These are phyloP conservation scores for Oidium heveae DNA, from an alignment of 2,329 filamentous ascomycete genomes.

Conservation along the genomic window DNA sequence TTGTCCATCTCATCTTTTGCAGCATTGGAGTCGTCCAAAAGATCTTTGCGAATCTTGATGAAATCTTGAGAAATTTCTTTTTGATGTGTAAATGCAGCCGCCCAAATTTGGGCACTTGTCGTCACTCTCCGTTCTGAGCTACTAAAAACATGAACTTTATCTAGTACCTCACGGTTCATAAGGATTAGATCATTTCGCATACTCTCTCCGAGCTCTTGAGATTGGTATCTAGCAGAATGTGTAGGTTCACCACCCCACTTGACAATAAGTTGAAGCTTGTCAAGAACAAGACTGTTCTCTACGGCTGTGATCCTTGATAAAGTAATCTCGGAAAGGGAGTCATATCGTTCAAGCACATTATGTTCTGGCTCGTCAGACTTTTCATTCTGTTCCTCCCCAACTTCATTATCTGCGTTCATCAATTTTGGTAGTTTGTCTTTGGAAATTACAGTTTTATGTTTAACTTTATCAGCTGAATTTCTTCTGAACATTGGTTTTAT, in stretches of 20 bases:
- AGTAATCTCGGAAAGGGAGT: slow-evolving; percentile 72
- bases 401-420: slow-evolving; percentile 1
- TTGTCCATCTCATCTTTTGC: slow-evolving; percentile 99
- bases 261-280: slow-evolving; percentile 91
- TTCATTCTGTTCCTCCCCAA: background rate
- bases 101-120: slow-evolving; percentile 91
- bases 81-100: slow-evolving; percentile 64
- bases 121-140: slow-evolving; percentile 88
- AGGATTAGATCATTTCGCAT: slow-evolving; percentile 87
- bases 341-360: slow-evolving; percentile 37
- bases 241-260: slow-evolving; percentile 98
- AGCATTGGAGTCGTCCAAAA: slow-evolving; percentile 90
- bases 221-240: slow-evolving; percentile 86
- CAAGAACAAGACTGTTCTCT: slow-evolving; percentile 76
- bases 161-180: slow-evolving; percentile 75
- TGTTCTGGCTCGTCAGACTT: slow-evolving; percentile 13
- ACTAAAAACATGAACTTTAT: slow-evolving; percentile 84
- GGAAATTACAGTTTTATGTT: background rate
- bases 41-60: slow-evolving; percentile 77
- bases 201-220: slow-evolving; percentile 80
- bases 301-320: slow-evolving; percentile 84
- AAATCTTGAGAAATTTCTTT: slow-evolving; percentile 68
- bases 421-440: slow-evolving; percentile 1
- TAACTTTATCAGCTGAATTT: slow-evolving; percentile 39
- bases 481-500: slow-evolving; percentile 99